phyloP scores from a whole-genome alignment of 345 rosid species.

The Adansonia digitata region DNA sequence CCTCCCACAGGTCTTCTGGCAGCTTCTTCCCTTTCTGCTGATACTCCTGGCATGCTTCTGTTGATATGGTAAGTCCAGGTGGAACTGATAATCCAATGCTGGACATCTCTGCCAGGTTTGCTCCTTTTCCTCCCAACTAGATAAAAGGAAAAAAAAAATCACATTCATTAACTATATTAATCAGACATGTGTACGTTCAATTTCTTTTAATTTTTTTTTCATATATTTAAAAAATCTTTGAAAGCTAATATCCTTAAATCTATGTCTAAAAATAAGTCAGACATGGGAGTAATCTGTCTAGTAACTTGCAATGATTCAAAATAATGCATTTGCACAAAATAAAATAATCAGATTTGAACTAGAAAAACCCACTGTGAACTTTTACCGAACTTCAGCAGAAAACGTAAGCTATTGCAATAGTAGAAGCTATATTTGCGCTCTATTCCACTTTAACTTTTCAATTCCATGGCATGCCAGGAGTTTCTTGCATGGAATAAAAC shows the following conservation, averaged over 20 bases:
- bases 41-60: conserved; percentile 87
- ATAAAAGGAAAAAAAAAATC: background rate
- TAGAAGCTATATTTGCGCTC: background rate
- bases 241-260: too few species aligned
- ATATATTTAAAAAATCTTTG: too few species aligned
- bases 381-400: background rate
- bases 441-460: background rate
- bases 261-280: too few species aligned
- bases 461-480: background rate
- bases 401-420: background rate
- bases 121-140: conserved; percentile 97
- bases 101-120: conserved; percentile 96
- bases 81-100: conserved; percentile 94
- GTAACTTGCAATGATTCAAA: background rate
- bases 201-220: too few species aligned
- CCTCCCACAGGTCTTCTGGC: conserved; percentile 74
- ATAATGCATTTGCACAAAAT: background rate
- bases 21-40: conserved; percentile 58
- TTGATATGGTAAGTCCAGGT: conserved; percentile 88
- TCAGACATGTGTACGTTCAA: too few species aligned
- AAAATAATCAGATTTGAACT: background rate
- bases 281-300: too few species aligned
- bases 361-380: background rate
- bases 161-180: background rate
- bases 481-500: too few species aligned